Percentiles rank a stretch among this genome's conserved stretches.
These are phyloP conservation scores for Knoxia roxburghii DNA, from an alignment of 257 asterid genomes.

Conservation along the genomic window DNA sequence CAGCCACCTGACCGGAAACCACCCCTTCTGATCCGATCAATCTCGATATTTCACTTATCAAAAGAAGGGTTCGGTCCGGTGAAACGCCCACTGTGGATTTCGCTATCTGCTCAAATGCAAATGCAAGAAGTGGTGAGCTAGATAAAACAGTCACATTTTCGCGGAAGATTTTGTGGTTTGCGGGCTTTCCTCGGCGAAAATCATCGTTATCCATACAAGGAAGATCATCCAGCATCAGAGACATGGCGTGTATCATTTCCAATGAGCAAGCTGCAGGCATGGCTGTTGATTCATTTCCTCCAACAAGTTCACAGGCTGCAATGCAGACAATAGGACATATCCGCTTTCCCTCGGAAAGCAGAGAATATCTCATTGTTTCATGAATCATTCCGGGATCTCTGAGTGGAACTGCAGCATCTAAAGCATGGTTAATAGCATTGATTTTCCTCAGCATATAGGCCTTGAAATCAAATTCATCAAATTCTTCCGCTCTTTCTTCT, in stretches of 20 bases:
- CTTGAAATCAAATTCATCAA: constrained; percentile 23
- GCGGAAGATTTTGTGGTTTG: constrained; percentile 33
- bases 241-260: constrained; percentile 42
- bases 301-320: constrained; percentile 36
- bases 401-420: constrained; percentile 29
- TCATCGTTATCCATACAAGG: constrained; percentile 45
- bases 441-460: constrained; percentile 25
- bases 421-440: constrained; percentile 25
- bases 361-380: constrained; percentile 35
- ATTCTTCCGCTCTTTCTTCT: neutral
- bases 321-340: constrained; percentile 40
- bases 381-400: constrained; percentile 27
- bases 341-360: constrained; percentile 35
- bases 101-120: constrained; percentile 39
- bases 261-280: constrained; percentile 41
- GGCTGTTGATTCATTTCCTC: constrained; percentile 29
- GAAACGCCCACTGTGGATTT: constrained; percentile 17
- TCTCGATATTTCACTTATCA: constrained; percentile 24
- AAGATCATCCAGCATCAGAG: constrained; percentile 39
- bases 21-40: constrained; percentile 30
- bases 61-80: constrained; percentile 17
- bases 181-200: constrained; percentile 32
- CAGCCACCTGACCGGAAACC: constrained; percentile 27
- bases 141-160: constrained; percentile 26
- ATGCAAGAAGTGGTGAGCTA: constrained; percentile 24